Evolutionary conservation across 176 grass and related monocot genomes (phyloP).

Genomic region (Oryza nivara): DNA sequence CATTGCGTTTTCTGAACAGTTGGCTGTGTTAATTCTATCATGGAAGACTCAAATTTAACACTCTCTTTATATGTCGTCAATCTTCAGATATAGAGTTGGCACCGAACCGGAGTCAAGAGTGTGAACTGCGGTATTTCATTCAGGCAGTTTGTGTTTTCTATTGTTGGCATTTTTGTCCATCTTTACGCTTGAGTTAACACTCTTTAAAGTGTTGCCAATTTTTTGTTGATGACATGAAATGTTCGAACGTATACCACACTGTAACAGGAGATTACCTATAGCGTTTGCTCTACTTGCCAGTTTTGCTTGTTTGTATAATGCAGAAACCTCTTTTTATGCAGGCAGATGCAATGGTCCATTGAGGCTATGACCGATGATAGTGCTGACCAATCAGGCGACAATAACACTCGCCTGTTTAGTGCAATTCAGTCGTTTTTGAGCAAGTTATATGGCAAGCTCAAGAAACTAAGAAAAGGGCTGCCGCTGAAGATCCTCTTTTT

Average conservation of each 20-base stretch:
- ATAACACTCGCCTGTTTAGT: slow-evolving; percentile 64
- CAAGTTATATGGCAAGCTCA: slow-evolving; percentile 52
- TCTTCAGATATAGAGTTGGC: no score
- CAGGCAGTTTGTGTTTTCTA: neutral
- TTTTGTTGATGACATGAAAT: neutral
- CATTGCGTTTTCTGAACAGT: neutral
- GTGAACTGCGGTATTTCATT: no score
- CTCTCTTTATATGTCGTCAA: neutral
- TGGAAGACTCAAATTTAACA: neutral
- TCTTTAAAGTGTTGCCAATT: neutral
- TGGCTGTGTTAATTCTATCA: neutral
- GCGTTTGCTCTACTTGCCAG: neutral
- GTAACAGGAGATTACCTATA: neutral
- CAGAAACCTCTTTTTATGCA: slow-evolving; percentile 25
- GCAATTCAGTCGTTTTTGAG: slow-evolving; percentile 54
- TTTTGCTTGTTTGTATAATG: neutral
- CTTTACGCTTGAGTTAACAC: neutral
- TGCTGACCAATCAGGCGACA: slow-evolving; percentile 46
- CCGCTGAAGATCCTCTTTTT: slow-evolving; percentile 82
- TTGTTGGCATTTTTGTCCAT: no score
- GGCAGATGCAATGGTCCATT: slow-evolving; percentile 45
- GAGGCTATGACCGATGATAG: slow-evolving; percentile 50
- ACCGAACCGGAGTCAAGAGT: no score
- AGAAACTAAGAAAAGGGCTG: slow-evolving; percentile 57
- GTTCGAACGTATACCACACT: neutral